Evolutionary conservation across 331 rosid genomes (phyloP), one percentile per base, ranked within the genome.

Genomic region (Cydonia oblonga): DNA sequence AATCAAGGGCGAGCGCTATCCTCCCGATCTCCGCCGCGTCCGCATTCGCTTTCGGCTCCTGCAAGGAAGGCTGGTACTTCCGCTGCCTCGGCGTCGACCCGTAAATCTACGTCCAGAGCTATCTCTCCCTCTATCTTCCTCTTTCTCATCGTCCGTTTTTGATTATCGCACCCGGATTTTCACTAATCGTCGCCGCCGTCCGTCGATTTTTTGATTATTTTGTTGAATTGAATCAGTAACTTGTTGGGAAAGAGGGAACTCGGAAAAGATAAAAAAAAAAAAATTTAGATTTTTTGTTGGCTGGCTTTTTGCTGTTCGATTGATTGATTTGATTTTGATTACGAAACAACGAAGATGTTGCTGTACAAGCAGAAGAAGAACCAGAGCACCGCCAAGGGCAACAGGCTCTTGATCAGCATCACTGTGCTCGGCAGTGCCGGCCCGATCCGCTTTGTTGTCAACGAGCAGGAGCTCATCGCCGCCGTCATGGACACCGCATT

Each of bases 51-150:
- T 93, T 93, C 69, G 98, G 90, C 25, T 91, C 98, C 42, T 93
- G 97, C 96, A 93, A 87, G 78, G 89, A 90, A 72, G 96, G 88
- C 84, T 93, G 97, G 98, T 93, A 93, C 89, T 95, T 78, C 86
- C 98, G 98, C 89, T 95, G 98, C 96, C 78, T 89, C 33, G 98
- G 98, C 76, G 79, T 91, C 72, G 98, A 91, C 93, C 97, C 98
- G 14, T 93, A 85, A 90, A 24, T 73, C 76, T 29, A 52, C 61
- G 15, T n/a, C 22, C 35, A 60, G 44, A 40, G 5, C 26, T 29
- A 76, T 52, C 33, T 64, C 30, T 9, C 42, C 3, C 38, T n/a
- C 32, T 9, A 2, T 0, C 22, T n/a, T 13, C 28, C 25, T 2
- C 29, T 72, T 73, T 68, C 65, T 60, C 65, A 26, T 32, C 7